Percentiles rank a stretch among this genome's conserved stretches.
Conservation (phyloP, 1,139 yeast genomes). For the Arxiozyma slooffiae region DNA sequence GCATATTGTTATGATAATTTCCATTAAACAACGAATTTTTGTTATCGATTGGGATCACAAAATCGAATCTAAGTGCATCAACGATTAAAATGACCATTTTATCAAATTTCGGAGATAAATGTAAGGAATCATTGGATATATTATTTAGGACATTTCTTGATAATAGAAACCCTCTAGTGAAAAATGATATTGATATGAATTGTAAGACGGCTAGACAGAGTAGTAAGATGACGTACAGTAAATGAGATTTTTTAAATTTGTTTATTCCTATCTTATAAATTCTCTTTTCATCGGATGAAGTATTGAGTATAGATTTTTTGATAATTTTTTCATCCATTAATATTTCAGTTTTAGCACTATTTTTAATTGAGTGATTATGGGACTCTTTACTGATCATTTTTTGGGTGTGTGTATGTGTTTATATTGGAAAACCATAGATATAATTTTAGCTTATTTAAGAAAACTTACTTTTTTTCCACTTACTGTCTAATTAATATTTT, state of each 20-base stretch:
- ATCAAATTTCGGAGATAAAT: conserved; percentile 37
- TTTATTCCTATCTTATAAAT: conserved; percentile 22
- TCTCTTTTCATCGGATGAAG: conserved; percentile 23
- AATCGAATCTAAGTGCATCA: conserved; percentile 90
- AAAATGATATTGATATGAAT: conserved; percentile 55
- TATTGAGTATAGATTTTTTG: conserved; percentile 18
- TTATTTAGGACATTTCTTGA: not conserved
- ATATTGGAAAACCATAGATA: no score
- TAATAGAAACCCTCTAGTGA: conserved; percentile 73
- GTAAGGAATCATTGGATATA: no score
- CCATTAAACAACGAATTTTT: no score
- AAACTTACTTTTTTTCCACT: no score
- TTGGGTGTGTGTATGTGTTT: no score
- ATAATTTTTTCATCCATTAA: conserved; percentile 20
- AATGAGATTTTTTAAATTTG: conserved; percentile 31
- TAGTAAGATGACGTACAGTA: conserved; percentile 31
- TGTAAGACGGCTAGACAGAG: conserved; percentile 32
- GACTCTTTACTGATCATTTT: no score
- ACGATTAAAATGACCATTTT: conserved; percentile 71
- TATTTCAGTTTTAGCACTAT: not conserved
- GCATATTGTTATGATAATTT: conserved; percentile 56
- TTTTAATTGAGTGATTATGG: no score
- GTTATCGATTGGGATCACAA: no score
- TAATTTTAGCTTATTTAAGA: no score
- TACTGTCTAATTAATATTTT: no score